Evolutionary conservation across 805 yeast species (phyloP).

Genomic region (Nakazawaea ernobii): DNA sequence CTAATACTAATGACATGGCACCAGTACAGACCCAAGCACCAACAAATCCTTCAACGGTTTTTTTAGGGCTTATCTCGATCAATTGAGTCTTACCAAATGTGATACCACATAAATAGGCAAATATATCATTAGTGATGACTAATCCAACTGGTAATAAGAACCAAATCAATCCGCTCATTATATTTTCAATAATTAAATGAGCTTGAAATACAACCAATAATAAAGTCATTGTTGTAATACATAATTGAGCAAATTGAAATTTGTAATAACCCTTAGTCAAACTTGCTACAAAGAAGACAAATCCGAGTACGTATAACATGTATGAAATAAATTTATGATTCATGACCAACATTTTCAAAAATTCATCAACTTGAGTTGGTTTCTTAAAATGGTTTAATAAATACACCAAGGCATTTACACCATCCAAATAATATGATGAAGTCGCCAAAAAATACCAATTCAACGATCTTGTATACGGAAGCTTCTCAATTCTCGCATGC

Average conservation of each 20-base stretch:
- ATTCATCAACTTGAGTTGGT: constrained; percentile 2
- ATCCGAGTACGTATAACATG: constrained; percentile 78
- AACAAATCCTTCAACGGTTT: constrained; percentile 93
- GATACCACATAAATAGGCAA: constrained; percentile 95
- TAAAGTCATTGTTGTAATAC: constrained; percentile 91
- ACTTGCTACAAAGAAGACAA: constrained; percentile 84
- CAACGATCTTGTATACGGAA: constrained; percentile 76
- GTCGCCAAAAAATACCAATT: constrained; percentile 90
- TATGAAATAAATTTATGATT: constrained; percentile 86
- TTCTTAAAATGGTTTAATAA: constrained; percentile 29
- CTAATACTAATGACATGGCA: constrained; percentile 59
- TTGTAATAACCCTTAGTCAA: constrained; percentile 83
- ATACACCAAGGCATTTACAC: constrained; percentile 70
- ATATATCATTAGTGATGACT: constrained; percentile 91
- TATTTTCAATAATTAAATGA: constrained; percentile 84
- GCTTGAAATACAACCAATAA: constrained; percentile 89
- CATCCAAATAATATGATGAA: constrained; percentile 86
- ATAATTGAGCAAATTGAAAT: constrained; percentile 91
- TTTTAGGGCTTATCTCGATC: constrained; percentile 91
- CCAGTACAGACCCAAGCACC: constrained; percentile 98
- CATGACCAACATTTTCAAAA: constrained; percentile 17
- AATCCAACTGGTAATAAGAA: constrained; percentile 85
- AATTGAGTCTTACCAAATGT: constrained; percentile 92
- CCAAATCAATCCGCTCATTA: constrained; percentile 90
- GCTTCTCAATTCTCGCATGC: constrained; percentile 70